Evolutionary conservation across 257 asterid species (phyloP).

Genomic region (Jaltomata sinuosa): DNA sequence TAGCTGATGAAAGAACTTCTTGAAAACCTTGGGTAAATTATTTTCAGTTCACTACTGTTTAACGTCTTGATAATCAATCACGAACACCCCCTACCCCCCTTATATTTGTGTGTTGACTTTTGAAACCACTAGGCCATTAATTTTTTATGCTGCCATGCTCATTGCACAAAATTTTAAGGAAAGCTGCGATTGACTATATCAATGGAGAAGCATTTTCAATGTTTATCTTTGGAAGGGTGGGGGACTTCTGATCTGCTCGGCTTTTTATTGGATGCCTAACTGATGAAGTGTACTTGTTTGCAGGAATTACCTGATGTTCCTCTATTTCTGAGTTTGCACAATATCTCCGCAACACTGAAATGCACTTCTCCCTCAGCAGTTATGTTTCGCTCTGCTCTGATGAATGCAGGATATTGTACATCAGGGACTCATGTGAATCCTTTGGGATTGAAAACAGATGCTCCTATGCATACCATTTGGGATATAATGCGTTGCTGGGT

Average conservation of each 20-base stretch:
- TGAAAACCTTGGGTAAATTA: neutral
- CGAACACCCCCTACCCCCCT: neutral
- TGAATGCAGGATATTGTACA: constrained; percentile 86
- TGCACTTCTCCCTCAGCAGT: constrained; percentile 96
- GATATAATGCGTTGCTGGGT: constrained; percentile 99
- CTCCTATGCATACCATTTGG: constrained; percentile 94
- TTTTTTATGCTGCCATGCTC: neutral
- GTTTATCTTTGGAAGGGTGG: neutral
- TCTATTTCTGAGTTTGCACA: constrained; percentile 87
- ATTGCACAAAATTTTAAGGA: neutral
- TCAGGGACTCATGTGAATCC: constrained; percentile 94
- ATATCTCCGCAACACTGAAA: constrained; percentile 68
- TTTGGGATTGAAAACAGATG: constrained; percentile 82
- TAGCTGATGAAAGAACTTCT: neutral
- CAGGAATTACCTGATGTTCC: constrained; percentile 90
- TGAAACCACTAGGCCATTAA: neutral
- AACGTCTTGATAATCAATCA: neutral
- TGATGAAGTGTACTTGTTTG: constrained; percentile 3
- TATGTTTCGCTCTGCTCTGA: constrained; percentile 85
- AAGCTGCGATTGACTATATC: neutral
- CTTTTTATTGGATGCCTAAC: neutral
- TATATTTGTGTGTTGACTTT: too few relatives aligned
- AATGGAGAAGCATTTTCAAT: neutral
- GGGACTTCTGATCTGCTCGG: neutral
- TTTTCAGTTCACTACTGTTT: neutral